Base-by-base conservation (phyloP, 2,329 filamentous ascomycete species). In the Colletotrichum gigasporum region DNA sequence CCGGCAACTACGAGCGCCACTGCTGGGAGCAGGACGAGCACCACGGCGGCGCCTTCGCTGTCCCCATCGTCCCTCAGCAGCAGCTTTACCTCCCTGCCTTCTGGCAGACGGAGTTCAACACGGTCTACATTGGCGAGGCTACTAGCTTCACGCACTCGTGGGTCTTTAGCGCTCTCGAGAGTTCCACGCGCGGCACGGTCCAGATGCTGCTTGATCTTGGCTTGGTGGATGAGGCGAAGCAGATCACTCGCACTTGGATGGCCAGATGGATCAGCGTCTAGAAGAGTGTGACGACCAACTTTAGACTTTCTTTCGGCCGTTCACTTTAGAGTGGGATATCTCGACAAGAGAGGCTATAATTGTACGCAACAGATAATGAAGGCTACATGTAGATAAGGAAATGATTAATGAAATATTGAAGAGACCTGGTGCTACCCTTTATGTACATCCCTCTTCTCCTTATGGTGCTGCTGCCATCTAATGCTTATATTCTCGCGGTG, bases 181-280 rank as follows among this genome's bases (percentile, higher is more conserved):
- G 80, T 24, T 85, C 85, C 0, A 83, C 87, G 0, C 76, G 86
- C 2, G 86, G 86, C 0, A 84, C 84, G 0, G 79, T 82, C 1
- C 86, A 89, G 71, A 59, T 88, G 62, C 69, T 89, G 69, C 72
- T 86, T 45, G 81, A 82, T 32, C 60, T 88, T 71, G 86, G 86
- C 0, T 69, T 89, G 20, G 85, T 89, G 1, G 86, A 88, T 72
- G 87, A 89, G 73, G 87, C 86, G 0, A 89, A 88, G 75, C 70
- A 81, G 63, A 74, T 88, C 22, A 82, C 83, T 0, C 72, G 84
- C 16, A 81, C 79, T 3, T 88, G 86, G 86, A 89, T 89, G 86
- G 85, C 83, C 2, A 78, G 85, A 44, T 88, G 85, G 85, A 86
- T 75, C 4, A 70, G 62, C 8, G 51, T 67, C 5, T 67, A 22